Evolutionary conservation across 495 filamentous ascomycete species (phyloP).

Genomic region (Rusavskia elegans): DNA sequence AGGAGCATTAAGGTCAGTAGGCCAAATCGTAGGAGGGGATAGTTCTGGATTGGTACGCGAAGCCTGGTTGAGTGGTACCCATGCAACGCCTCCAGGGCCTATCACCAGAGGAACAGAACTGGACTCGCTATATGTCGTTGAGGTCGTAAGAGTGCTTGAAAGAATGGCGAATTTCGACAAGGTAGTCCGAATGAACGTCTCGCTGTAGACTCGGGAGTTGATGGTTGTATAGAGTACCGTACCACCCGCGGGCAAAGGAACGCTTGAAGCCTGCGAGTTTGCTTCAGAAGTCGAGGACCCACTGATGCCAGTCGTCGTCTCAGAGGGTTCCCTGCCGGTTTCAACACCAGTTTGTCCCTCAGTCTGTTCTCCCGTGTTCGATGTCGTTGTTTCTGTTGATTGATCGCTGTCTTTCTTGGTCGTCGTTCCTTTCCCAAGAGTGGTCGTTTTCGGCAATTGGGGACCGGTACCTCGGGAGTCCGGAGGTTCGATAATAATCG

Average conservation of each 20-base stretch:
- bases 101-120: not conserved
- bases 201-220: not conserved
- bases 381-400: too few relatives aligned
- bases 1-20: not conserved
- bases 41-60: not conserved
- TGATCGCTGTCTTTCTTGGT: too few relatives aligned
- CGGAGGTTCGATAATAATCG: too few relatives aligned
- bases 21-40: not conserved
- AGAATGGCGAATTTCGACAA: not conserved
- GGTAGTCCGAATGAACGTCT: constrained; percentile 4
- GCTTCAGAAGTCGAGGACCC: not conserved
- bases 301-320: not conserved
- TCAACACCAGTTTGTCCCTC: too few relatives aligned
- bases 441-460: too few relatives aligned
- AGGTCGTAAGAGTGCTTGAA: not conserved
- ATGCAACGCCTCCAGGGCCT: constrained; percentile 1
- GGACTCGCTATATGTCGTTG: not conserved
- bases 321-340: not conserved
- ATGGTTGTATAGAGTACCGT: not conserved
- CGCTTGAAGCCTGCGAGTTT: not conserved
- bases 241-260: not conserved
- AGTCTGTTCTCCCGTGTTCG: too few relatives aligned
- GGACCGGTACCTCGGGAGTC: too few relatives aligned
- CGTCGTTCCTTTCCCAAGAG: too few relatives aligned
- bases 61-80: not conserved